These are phyloP conservation scores for Globisporangium nunn DNA, from an alignment of 352 stramenopile genomes.

Conservation along the genomic window DNA sequence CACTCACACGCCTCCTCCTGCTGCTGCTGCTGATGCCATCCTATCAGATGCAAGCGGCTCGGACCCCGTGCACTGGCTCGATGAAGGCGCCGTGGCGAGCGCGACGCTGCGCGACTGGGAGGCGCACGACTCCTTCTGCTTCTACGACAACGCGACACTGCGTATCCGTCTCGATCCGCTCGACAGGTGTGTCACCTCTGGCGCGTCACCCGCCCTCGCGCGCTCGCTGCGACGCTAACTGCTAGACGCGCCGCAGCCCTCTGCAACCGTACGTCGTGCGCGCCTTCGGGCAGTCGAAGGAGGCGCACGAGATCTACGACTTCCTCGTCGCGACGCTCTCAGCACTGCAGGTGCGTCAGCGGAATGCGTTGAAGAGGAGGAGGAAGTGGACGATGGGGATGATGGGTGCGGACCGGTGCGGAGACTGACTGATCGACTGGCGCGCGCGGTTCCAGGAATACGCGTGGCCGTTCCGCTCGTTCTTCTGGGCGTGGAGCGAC, in stretches of 20 bases:
- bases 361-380: neutral
- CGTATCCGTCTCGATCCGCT: conserved; percentile 62
- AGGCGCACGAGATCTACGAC: conserved; percentile 47
- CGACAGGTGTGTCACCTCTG: conserved; percentile 35
- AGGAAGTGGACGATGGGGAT: neutral
- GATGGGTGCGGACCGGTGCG: neutral
- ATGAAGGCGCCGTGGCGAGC: conserved; percentile 35
- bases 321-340: conserved; percentile 38
- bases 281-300: conserved; percentile 48
- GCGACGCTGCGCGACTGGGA: conserved; percentile 44
- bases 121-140: conserved; percentile 64
- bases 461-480: conserved; percentile 45
- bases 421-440: neutral
- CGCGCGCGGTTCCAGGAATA: conserved; percentile 22
- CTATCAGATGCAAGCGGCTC: neutral
- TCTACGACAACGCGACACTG: conserved; percentile 69
- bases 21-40: neutral
- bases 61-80: conserved; percentile 30
- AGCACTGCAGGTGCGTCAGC: conserved; percentile 31
- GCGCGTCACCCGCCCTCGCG: no score
- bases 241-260: conserved; percentile 18
- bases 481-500: conserved; percentile 80
- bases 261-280: conserved; percentile 65
- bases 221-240: conserved; percentile 2
- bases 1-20: neutral